phyloP scores from a whole-genome alignment of 805 yeast genomes.

The Wickerhamiella lipophila region DNA sequence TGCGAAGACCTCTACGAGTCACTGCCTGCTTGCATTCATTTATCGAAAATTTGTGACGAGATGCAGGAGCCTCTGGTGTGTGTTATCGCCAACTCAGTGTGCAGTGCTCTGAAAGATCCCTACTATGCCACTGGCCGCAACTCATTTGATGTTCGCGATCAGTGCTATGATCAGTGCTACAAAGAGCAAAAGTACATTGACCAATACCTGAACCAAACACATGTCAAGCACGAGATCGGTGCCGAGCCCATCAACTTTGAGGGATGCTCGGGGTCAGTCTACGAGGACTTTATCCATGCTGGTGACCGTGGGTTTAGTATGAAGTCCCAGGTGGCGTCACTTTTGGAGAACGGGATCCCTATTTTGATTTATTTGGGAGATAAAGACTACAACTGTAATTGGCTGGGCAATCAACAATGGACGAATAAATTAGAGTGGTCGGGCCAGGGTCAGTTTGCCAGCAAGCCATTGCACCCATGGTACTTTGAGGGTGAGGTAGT shows the following conservation, averaged over 20 bases:
- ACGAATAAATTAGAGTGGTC: slow-evolving; percentile 57
- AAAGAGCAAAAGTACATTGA: slow-evolving; percentile 57
- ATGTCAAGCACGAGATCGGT: slow-evolving; percentile 67
- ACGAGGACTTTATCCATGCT: slow-evolving; percentile 64
- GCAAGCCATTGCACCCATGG: slow-evolving; percentile 30
- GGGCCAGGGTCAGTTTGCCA: slow-evolving; percentile 41
- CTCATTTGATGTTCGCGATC: slow-evolving; percentile 78
- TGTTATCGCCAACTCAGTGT: slow-evolving; percentile 82
- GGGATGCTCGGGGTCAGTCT: slow-evolving; percentile 49
- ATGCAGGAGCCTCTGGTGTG: slow-evolving; percentile 68
- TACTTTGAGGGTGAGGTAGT: slow-evolving; percentile 33
- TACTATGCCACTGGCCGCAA: slow-evolving; percentile 77
- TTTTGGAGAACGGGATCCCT: slow-evolving; percentile 63
- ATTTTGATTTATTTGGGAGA: slow-evolving; percentile 90
- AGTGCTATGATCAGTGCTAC: slow-evolving; percentile 70
- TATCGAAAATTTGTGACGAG: slow-evolving; percentile 68
- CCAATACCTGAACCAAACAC: slow-evolving; percentile 57
- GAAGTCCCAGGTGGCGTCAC: slow-evolving; percentile 53
- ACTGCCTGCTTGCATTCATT: slow-evolving; percentile 63
- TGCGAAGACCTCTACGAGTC: slow-evolving; percentile 58
- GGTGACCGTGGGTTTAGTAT: slow-evolving; percentile 93
- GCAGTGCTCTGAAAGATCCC: slow-evolving; percentile 73
- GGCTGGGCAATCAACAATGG: slow-evolving; percentile 92
- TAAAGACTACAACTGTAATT: slow-evolving; percentile 90
- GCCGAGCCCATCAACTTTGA: slow-evolving; percentile 53